Base-by-base conservation (phyloP, 495 filamentous ascomycete species). In the Penicillium subrubescens region DNA sequence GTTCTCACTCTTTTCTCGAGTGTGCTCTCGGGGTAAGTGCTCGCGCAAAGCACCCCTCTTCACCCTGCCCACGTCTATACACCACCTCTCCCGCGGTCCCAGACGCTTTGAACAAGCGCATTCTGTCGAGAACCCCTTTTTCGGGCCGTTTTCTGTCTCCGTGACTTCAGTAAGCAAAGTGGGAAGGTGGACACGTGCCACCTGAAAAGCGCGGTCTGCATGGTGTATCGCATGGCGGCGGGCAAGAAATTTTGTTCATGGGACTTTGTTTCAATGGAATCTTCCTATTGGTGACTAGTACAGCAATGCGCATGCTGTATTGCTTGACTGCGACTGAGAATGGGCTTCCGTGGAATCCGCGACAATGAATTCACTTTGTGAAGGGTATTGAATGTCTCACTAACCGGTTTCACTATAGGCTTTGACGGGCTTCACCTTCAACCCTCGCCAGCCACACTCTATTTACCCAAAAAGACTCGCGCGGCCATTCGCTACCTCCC, bases 11-110 rank as follows among this genome's bases (percentile, higher is more conserved):
- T 7, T 11, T 31, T 11, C 29, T 50, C 34, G 50, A 17, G n/a
- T 35, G 57, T 57, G 31, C 11, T 29, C 44, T 55, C 12, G 52
- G 57, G 35, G 71, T 72, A 69, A 74, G 71, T 72, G 46, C 43
- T 39, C 27, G 59, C 37, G 60, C 67, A 64, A 48, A 44, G 46
- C 61, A 19, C 60, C 64, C 66, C 64, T 67, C 69, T 33, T 33
- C 43, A 60, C 46, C 59, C 58, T 56, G 17, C 21, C 21, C 50
- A 50, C 34, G 27, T 48, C 19, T 43, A 59, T 58, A 34, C 5
- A 29, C 41, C 21, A 43, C 19, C 25, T 33, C 11, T 5, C 54
- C 33, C 53, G 19, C 39, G 53, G 54, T 61, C 63, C 64, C 67
- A 66, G 68, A 37, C n/a, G 5, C 53, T 41, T 27, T 29, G 34